Conservation (phyloP, 768 basidiomycete species). For the Lactarius hatsudake region DNA sequence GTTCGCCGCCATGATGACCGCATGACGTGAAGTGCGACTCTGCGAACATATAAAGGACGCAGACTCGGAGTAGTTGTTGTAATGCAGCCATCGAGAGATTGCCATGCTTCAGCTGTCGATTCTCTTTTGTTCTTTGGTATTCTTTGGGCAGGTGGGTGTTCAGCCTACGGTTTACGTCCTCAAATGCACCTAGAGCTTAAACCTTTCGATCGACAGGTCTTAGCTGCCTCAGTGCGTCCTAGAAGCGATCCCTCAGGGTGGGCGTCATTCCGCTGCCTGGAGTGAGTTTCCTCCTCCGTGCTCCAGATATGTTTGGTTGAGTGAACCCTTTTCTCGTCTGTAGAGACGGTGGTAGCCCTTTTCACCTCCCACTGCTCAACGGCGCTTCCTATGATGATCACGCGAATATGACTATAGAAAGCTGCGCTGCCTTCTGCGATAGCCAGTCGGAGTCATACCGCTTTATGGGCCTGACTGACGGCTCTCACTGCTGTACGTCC, state of each 20-base stretch:
- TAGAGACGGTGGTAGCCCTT: neutral
- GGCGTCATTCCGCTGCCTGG: neutral
- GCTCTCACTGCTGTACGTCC: constrained; percentile 50
- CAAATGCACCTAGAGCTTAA: neutral
- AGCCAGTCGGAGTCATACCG: constrained; percentile 42
- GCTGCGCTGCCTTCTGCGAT: constrained; percentile 45
- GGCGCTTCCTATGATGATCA: constrained; percentile 45
- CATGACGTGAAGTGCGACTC: neutral
- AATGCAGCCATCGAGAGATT: neutral
- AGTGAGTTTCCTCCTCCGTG: neutral
- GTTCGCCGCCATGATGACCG: neutral
- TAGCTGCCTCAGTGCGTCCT: neutral
- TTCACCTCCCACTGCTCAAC: constrained; percentile 42
- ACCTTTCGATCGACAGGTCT: neutral
- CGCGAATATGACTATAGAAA: constrained; percentile 58
- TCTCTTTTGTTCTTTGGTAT: neutral
- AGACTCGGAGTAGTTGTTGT: too few relatives aligned
- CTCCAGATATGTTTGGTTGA: neutral
- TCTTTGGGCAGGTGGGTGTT: neutral
- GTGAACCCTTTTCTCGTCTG: neutral
- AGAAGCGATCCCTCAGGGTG: neutral
- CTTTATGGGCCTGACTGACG: constrained; percentile 69
- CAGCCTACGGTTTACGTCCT: neutral
- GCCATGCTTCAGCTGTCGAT: neutral
- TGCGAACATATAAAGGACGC: neutral